Evolutionary conservation across 306 rosid species (phyloP), one percentile per base, ranked within the genome.

Genomic region (Cicer bijugum): DNA sequence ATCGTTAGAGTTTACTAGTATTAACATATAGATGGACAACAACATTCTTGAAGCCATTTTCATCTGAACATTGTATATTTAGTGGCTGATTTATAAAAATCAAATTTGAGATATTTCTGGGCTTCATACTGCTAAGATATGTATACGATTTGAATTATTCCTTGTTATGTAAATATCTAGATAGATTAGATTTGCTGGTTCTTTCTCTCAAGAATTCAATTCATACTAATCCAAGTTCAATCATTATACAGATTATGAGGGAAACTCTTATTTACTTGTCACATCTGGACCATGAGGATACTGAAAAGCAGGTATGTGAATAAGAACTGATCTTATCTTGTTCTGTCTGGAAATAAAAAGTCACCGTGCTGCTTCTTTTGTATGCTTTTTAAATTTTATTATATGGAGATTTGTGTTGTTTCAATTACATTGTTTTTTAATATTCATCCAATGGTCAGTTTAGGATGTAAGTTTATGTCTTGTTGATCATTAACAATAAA

Each of bases 261-360:
- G 99, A 94, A 87, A 94, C 97, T 19, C 90, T 94, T 40, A 94
- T 94, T 71, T 91, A 94, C 69, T 83, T 94, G 89, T 87, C 99
- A n/a, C 97, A 94, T 78, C 96, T 94, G 78, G 99, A 89, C 82
- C 97, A 89, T 0, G 97, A 91, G 6, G 99, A 94, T 86, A 94
- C 97, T 19, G 97, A 91, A 81, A 91, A 89, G 79, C 95, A 89
- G 97, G 99, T 94, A 82, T 67, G 60, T 37, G 60, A 23, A 64
- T 64, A 75, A 42, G 57, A 72, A 69, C 43, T 11, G 43, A 10
- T 37, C 42, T 44, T 42, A 9, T 35, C 16, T 12, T 67, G 6
- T 48, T 67, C 74, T 62, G 33, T 1, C 1, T 35, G 62, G 39
- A 67, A 50, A 38, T 42, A 8, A 48, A 66, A 44, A 10, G 1